Evolutionary conservation across 768 basidiomycete species (phyloP), one percentile per base, ranked within the genome.

Genomic region (Leccinum longicurvipes): DNA sequence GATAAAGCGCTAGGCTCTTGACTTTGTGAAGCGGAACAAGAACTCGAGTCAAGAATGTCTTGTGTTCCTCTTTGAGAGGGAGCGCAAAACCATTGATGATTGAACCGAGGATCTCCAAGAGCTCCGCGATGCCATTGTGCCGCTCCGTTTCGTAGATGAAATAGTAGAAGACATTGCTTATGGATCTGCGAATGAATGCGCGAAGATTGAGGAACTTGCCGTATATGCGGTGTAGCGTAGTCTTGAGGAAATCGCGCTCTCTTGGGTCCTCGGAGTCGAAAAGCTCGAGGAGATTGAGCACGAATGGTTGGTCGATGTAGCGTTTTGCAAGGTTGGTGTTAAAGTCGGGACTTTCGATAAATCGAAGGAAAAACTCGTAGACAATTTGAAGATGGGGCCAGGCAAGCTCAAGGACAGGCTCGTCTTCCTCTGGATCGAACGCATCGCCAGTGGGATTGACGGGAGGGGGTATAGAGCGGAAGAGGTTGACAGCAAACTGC

Each of bases 321-420:
- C 92, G 90, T 74, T 98, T 99, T 58, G 97, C 97, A 59, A 95
- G 76, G 72, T 97, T 97, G 60, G 93, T 94, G 80, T 96, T 98
- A 78, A 99, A 98, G 72, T 99, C 97, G 17, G 91, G 91, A 63
- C 86, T 91, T 74, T 99, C 97, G 57, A 99, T 91, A 69, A 99
- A 99, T 36, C 97, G 89, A 29, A 99, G 86, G 84, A 99, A 99
- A 75, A 99, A 98, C 74, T 99, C 97, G 77, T 99, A 99, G 51
- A 99, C 97, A 62, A 99, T 95, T 72, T 99, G 95, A 54, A 99
- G 82, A 72, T 99, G 97, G 39, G 97, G 97, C 97, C 97, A 99
- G 25, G 97, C 97, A 55, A 98, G 89, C 71, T 99, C 97, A 57
- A 99, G 82, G 3, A 99, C 97, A 7, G 97, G 97, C 61, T 99